A percentile compares a stretch with the other conserved stretches of the same genome.
Evolutionary conservation across 805 yeast genomes (phyloP).

Genomic region (Barnettozyma wickerhamii): DNA sequence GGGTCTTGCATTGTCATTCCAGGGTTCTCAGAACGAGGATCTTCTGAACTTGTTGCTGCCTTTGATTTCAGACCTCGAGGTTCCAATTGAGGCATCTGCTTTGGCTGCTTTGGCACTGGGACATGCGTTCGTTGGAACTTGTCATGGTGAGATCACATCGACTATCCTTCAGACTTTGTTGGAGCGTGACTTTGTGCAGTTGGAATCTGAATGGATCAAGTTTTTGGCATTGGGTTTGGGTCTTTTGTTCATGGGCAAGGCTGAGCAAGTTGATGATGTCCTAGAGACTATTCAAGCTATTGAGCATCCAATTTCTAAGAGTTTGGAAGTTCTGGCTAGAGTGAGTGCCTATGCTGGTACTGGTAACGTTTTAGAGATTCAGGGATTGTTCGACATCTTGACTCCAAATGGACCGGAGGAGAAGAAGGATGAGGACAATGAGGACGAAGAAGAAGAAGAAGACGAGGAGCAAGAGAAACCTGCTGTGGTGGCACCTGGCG

Average conservation of each 20-base stretch:
- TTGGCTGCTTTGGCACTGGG: constrained; percentile 91
- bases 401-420: constrained; percentile 63
- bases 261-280: constrained; percentile 91
- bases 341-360: constrained; percentile 97
- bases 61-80: constrained; percentile 69
- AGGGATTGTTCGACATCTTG: constrained; percentile 83
- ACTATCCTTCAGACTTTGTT: constrained; percentile 84
- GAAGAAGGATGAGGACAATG: constrained; percentile 54
- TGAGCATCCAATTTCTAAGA: constrained; percentile 89
- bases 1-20: constrained; percentile 92
- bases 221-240: constrained; percentile 93
- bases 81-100: constrained; percentile 73
- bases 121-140: constrained; percentile 92
- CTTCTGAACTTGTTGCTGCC: constrained; percentile 76
- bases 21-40: constrained; percentile 89
- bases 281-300: constrained; percentile 91
- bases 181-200: constrained; percentile 75
- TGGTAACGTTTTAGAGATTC: constrained; percentile 94
- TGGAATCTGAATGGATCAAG: constrained; percentile 81
- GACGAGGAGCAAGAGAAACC: constrained; percentile 35
- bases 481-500: constrained; percentile 14
- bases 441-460: constrained; percentile 43
- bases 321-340: constrained; percentile 83
- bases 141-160: constrained; percentile 92
- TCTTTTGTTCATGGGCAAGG: constrained; percentile 85